Evolutionary conservation across 2,329 filamentous ascomycete species (phyloP), one percentile per base, ranked within the genome.

Genomic region (Trichophyton benhamiae): DNA sequence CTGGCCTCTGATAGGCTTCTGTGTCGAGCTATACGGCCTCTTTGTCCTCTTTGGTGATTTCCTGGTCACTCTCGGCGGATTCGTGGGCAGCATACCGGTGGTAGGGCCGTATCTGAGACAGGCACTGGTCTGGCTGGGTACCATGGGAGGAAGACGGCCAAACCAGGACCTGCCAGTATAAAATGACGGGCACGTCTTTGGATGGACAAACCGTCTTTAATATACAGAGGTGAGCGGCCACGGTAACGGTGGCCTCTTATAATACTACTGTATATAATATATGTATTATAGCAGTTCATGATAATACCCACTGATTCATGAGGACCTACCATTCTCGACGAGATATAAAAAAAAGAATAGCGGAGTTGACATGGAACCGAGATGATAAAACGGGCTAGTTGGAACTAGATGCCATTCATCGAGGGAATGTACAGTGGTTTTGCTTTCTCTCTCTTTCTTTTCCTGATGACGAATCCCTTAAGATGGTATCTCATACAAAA

Each of bases 1-100:
- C 64, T 99, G 94, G 91, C 88, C 94, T 0, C 81, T 99, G 61
- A 83, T 94, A 65, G 94, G 94, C 30, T 99, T 99, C 76, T 70
- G 87, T 62, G 83, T 97, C 67, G 94, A 99, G 76, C 76, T 92
- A 2, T 97, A 97, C 76, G 94, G 94, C 33, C 92, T 99, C 66
- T 82, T 95, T 67, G 83, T 96, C 59, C 78, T 99, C 41, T 99
- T 99, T 76, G 94, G 94, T 41, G 94, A 99, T 75, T 97, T 97
- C 77, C 82, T 97, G 63, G 89, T 91, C 57, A 97, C 92, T 20
- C 91, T 97, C 66, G 88, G 88, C 0, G 84, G 88, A 15, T 96
- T 97, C 70, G 89, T 89, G 44, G 85, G 89, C 61, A 90, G 88
- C 64, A 76, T 95, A 9, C 92, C 94, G 0, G 81, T 96, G 6